These are phyloP conservation scores for Neurospora discreta DNA, from an alignment of 495 filamentous ascomycete genomes.

Conservation along the genomic window DNA sequence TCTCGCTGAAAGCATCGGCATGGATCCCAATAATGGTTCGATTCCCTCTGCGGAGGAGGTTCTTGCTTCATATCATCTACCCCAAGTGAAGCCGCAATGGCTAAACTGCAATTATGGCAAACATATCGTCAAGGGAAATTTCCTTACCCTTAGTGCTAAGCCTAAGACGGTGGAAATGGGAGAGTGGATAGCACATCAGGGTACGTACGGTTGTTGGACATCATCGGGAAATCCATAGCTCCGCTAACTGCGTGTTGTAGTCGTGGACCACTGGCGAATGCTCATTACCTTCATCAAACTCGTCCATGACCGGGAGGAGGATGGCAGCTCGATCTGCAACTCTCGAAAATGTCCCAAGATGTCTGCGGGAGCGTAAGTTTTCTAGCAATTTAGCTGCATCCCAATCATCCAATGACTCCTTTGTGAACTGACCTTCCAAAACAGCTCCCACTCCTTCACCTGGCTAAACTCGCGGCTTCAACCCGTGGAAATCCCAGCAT, in stretches of 20 bases:
- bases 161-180: constrained; percentile 87
- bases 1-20: constrained; percentile 24
- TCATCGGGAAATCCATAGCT: neutral
- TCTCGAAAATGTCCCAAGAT: constrained; percentile 73
- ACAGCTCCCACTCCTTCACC: constrained; percentile 78
- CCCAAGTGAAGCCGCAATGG: constrained; percentile 26
- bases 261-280: constrained; percentile 81
- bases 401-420: neutral
- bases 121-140: constrained; percentile 89
- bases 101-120: constrained; percentile 63
- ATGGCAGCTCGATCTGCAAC: constrained; percentile 70
- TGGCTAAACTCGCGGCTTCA: constrained; percentile 64
- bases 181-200: constrained; percentile 92
- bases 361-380: constrained; percentile 77
- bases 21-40: constrained; percentile 23
- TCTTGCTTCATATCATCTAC: constrained; percentile 42
- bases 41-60: constrained; percentile 34
- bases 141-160: constrained; percentile 83
- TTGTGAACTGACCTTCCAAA: neutral
- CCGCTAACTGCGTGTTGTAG: constrained; percentile 29
- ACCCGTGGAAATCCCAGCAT: constrained; percentile 61
- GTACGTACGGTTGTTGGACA: constrained; percentile 35
- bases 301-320: constrained; percentile 67
- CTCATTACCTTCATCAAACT: constrained; percentile 72
- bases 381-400: neutral